Conservation (phyloP, 2,329 filamentous ascomycete species). For the Epichloe sp. region DNA sequence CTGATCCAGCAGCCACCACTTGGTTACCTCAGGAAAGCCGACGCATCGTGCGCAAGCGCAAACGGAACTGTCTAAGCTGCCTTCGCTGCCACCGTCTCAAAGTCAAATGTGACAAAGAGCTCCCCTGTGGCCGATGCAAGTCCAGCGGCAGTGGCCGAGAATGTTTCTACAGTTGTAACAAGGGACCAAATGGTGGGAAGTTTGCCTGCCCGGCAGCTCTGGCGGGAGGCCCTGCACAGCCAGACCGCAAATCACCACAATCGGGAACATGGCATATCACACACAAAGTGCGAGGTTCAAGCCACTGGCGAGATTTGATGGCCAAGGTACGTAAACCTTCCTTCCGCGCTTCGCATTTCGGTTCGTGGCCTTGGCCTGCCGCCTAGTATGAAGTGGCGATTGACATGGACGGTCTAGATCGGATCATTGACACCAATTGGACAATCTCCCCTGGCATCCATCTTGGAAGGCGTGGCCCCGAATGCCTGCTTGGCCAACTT, state of each 20-base stretch:
- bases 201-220: slow-evolving; percentile 19
- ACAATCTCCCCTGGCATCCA: slow-evolving; percentile 14
- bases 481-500: slow-evolving; percentile 24
- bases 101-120: slow-evolving; percentile 25
- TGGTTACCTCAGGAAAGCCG: slow-evolving; percentile 3
- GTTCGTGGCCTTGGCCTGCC: no score
- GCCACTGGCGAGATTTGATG: slow-evolving; percentile 24
- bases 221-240: slow-evolving; percentile 12
- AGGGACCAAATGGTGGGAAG: slow-evolving; percentile 22
- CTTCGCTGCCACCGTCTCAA: slow-evolving; percentile 24
- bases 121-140: slow-evolving; percentile 22
- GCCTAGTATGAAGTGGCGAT: background rate
- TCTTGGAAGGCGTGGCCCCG: slow-evolving; percentile 20
- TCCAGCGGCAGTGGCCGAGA: slow-evolving; percentile 21
- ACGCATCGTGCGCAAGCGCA: slow-evolving; percentile 21
- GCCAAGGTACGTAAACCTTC: slow-evolving; percentile 17
- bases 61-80: slow-evolving; percentile 23
- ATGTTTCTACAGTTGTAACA: slow-evolving; percentile 25
- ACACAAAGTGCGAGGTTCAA: slow-evolving; percentile 21
- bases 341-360: no score
- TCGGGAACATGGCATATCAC: slow-evolving; percentile 21
- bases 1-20: slow-evolving; percentile 2
- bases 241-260: slow-evolving; percentile 12
- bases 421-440: slow-evolving; percentile 12
- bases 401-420: slow-evolving; percentile 11